Percentiles rank a stretch among this genome's conserved stretches.
Conservation (phyloP, 495 filamentous ascomycete species). For the Penicillium cosmopolitanum region DNA sequence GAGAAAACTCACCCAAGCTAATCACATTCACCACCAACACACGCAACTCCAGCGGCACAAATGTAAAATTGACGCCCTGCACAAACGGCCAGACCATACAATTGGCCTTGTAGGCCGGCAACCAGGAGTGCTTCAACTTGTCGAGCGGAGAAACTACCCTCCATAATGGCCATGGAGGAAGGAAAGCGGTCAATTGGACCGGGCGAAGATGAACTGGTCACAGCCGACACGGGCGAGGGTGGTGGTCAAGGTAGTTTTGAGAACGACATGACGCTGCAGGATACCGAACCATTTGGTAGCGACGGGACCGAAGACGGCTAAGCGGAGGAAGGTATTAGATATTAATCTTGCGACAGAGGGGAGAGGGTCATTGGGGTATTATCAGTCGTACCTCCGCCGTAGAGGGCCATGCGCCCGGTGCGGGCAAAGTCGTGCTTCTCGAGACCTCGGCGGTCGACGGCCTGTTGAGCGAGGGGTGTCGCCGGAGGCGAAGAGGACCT, state of each 20-base stretch:
- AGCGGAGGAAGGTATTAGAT: slow-evolving; percentile 5
- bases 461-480: slow-evolving; percentile 90
- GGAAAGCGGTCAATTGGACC: slow-evolving; percentile 77
- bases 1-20: slow-evolving; percentile 61
- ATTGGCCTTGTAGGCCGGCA: slow-evolving; percentile 74
- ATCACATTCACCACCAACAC: slow-evolving; percentile 90
- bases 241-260: slow-evolving; percentile 67
- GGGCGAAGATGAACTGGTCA: slow-evolving; percentile 89
- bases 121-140: slow-evolving; percentile 72
- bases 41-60: slow-evolving; percentile 84
- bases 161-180: slow-evolving; percentile 87
- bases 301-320: slow-evolving; percentile 87
- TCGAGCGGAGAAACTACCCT: slow-evolving; percentile 71
- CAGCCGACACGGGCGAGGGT: slow-evolving; percentile 78
- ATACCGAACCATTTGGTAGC: slow-evolving; percentile 89
- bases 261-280: slow-evolving; percentile 68
- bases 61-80: slow-evolving; percentile 86
- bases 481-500: slow-evolving; percentile 88
- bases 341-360: slow-evolving; percentile 7
- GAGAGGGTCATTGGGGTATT: slow-evolving; percentile 9
- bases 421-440: slow-evolving; percentile 79
- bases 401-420: slow-evolving; percentile 88
- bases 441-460: slow-evolving; percentile 79
- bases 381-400: slow-evolving; percentile 76
- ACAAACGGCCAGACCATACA: slow-evolving; percentile 93